Conservation (phyloP, 148 eudicot genomes). For the Cornus suecica region DNA sequence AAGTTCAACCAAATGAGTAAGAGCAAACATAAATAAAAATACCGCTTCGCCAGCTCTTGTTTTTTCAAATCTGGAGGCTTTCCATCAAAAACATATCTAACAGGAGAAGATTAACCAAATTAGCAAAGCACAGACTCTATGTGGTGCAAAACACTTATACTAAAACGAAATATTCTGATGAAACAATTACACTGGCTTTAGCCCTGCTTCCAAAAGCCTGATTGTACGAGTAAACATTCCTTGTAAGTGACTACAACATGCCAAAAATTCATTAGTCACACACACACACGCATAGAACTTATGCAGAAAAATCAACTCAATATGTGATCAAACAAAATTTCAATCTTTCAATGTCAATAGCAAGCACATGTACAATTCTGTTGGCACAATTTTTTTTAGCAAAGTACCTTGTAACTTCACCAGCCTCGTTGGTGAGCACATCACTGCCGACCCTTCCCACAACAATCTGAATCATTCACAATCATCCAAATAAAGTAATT, state of each 20-base stretch:
- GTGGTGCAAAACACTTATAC: not conserved
- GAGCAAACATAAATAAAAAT: slow-evolving; percentile 15
- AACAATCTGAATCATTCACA: slow-evolving; percentile 60
- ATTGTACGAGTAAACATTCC: slow-evolving; percentile 95
- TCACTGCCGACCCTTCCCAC: slow-evolving; percentile 91
- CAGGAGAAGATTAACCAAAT: slow-evolving; percentile 2
- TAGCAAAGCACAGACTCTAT: not conserved
- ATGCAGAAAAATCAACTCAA: not conserved
- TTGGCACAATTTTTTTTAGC: not conserved
- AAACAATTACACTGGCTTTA: slow-evolving; percentile 80
- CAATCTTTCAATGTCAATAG: not conserved
- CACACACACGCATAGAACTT: no score
- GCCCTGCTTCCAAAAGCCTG: slow-evolving; percentile 93
- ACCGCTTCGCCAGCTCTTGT: slow-evolving; percentile 99
- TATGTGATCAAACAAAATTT: not conserved
- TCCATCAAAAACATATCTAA: slow-evolving; percentile 93
- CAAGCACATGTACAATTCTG: not conserved
- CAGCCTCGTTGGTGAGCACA: slow-evolving; percentile 95
- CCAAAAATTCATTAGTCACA: slow-evolving; percentile 10
- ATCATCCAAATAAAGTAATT: not conserved
- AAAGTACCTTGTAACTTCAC: slow-evolving; percentile 92
- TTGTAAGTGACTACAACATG: slow-evolving; percentile 74
- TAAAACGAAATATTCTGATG: slow-evolving; percentile 1
- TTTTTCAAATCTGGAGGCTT: slow-evolving; percentile 94
- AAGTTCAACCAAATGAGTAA: not conserved